Percentiles rank a stretch among this genome's conserved stretches.
Conservation (phyloP, 495 filamentous ascomycete species). For the Bathelium albidoporum region DNA sequence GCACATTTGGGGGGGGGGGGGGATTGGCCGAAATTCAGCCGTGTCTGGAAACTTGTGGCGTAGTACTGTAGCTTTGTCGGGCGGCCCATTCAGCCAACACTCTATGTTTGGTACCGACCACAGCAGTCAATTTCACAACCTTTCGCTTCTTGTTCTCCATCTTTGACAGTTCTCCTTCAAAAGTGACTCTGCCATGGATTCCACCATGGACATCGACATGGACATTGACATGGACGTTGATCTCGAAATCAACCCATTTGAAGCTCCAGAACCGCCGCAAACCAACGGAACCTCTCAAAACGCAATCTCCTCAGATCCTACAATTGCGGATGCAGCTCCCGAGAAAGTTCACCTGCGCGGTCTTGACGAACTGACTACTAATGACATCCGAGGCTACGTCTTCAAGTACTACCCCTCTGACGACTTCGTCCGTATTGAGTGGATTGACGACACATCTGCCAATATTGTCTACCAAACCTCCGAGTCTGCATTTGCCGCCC, state of each 20-base stretch:
- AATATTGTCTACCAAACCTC: slow-evolving; percentile 68
- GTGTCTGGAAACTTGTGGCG: too few relatives aligned
- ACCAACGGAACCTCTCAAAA: slow-evolving; percentile 31
- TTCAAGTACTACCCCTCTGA: slow-evolving; percentile 49
- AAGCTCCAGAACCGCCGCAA: slow-evolving; percentile 28
- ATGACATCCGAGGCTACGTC: slow-evolving; percentile 63
- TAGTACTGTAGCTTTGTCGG: too few relatives aligned
- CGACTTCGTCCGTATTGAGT: slow-evolving; percentile 58
- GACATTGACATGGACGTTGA: slow-evolving; percentile 51
- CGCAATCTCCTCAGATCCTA: slow-evolving; percentile 4
- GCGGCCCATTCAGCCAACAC: not conserved
- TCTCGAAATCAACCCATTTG: slow-evolving; percentile 30
- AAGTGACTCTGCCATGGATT: too few relatives aligned
- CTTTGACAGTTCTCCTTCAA: not conserved
- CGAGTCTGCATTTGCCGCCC: slow-evolving; percentile 59
- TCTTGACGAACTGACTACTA: slow-evolving; percentile 68
- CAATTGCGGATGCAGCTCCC: slow-evolving; percentile 28
- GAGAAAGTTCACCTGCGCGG: slow-evolving; percentile 74
- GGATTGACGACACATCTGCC: slow-evolving; percentile 90
- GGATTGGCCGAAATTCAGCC: too few relatives aligned
- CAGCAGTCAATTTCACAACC: not conserved
- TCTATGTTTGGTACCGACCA: not conserved
- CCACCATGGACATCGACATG: slow-evolving; percentile 66
- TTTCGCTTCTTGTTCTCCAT: not conserved
- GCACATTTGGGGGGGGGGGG: not conserved